These are phyloP conservation scores for Sporisorium exsertum DNA, from an alignment of 1,284 basidiomycete species.

Conservation along the genomic window DNA sequence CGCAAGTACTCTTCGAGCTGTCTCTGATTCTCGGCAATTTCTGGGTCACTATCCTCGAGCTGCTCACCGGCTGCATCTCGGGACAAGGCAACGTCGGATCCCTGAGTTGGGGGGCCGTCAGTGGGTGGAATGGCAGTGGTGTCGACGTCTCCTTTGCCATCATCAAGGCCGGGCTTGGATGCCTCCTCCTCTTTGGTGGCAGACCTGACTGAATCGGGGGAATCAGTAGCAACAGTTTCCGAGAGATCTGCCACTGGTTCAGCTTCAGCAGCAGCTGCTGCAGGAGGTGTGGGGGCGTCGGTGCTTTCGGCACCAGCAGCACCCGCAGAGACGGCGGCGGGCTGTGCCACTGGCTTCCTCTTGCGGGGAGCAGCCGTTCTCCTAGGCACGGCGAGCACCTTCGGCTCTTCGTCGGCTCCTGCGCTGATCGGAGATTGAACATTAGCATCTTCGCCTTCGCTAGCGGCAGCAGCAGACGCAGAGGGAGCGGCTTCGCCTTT, in stretches of 20 bases:
- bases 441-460: background rate
- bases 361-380: constrained; percentile 57
- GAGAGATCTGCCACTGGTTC: background rate
- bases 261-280: constrained; percentile 1
- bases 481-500: constrained; percentile 6
- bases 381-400: constrained; percentile 58
- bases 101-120: background rate
- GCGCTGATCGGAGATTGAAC: constrained; percentile 12
- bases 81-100: background rate
- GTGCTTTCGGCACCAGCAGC: constrained; percentile 11
- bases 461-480: background rate
- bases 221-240: background rate
- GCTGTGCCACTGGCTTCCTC: constrained; percentile 39
- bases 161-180: background rate
- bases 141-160: background rate
- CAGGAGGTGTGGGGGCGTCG: constrained; percentile 9
- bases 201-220: background rate
- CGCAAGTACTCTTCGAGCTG: constrained; percentile 54
- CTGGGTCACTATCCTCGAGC: constrained; percentile 35
- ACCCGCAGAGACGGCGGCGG: constrained; percentile 15
- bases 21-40: constrained; percentile 48
- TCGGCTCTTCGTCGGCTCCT: constrained; percentile 30
- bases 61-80: constrained; percentile 10
- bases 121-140: background rate
- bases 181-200: constrained; percentile 3